Evolutionary conservation across 345 rosid genomes (phyloP).

Genomic region (Euphorbia tirucalli): DNA sequence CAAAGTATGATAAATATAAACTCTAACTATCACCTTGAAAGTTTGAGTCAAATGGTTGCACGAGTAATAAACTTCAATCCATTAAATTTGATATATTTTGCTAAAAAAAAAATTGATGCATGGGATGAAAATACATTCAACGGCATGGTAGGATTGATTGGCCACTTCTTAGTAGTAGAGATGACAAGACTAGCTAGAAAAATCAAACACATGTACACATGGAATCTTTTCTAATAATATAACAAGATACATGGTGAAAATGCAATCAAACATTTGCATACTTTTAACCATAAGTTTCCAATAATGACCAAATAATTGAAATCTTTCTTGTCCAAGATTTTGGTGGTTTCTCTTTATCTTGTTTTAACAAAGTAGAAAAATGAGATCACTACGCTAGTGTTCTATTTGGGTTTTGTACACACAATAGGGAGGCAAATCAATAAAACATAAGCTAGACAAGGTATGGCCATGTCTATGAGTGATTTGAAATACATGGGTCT

Average conservation of each 20-base stretch:
- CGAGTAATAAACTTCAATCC: no score
- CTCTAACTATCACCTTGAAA: no score
- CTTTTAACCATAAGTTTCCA: slow-evolving; percentile 26
- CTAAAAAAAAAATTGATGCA: no score
- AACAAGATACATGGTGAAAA: slow-evolving; percentile 1
- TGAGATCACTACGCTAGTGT: neutral
- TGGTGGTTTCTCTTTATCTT: neutral
- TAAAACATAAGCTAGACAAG: slow-evolving; percentile 29
- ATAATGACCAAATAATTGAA: slow-evolving; percentile 20
- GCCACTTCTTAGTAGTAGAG: no score
- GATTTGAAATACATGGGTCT: slow-evolving; percentile 16
- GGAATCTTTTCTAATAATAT: slow-evolving; percentile 8
- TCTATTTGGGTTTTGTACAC: neutral
- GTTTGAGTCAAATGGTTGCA: no score
- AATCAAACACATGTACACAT: neutral
- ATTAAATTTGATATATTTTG: no score
- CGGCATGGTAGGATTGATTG: no score
- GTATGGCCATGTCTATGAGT: slow-evolving; percentile 4
- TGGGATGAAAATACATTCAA: no score
- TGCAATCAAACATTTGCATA: slow-evolving; percentile 8
- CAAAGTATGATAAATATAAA: no score
- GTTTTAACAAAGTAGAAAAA: neutral
- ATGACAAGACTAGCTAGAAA: no score
- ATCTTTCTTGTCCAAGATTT: neutral
- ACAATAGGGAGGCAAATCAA: slow-evolving; percentile 7